Percentiles rank a stretch among this genome's conserved stretches.
These are phyloP conservation scores for Penicillium herquei DNA, from an alignment of 495 filamentous ascomycete genomes.

Conservation along the genomic window DNA sequence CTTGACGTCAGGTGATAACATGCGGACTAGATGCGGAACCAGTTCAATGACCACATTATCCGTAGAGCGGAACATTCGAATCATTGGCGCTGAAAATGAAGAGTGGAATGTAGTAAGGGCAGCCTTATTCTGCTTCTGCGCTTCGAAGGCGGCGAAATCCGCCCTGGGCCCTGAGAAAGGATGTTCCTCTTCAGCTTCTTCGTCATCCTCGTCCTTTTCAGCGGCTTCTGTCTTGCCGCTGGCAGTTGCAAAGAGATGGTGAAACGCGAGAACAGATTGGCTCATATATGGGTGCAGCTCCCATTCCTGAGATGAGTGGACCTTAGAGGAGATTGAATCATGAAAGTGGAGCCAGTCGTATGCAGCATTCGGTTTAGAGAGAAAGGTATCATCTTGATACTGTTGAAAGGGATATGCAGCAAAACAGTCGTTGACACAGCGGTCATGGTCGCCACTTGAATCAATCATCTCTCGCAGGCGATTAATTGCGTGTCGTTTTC, in stretches of 20 bases:
- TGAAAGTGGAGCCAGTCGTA: constrained; percentile 97
- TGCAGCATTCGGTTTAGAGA: constrained; percentile 81
- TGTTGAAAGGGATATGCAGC: constrained; percentile 77
- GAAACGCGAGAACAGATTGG: constrained; percentile 83
- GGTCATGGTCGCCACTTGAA: constrained; percentile 82
- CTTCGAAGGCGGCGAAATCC: constrained; percentile 74
- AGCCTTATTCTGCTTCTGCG: constrained; percentile 65
- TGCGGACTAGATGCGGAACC: constrained; percentile 74
- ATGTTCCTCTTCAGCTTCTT: constrained; percentile 52
- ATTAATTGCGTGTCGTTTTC: constrained; percentile 73
- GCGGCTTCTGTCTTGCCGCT: constrained; percentile 32
- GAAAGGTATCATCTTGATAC: constrained; percentile 88
- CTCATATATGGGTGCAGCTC: constrained; percentile 82
- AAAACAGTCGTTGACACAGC: constrained; percentile 81
- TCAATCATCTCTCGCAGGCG: constrained; percentile 87
- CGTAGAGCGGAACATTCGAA: constrained; percentile 71
- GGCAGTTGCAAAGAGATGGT: constrained; percentile 76
- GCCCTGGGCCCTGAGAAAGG: constrained; percentile 81
- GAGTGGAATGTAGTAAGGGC: constrained; percentile 53
- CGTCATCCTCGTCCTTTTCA: constrained; percentile 43
- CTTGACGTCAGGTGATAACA: constrained; percentile 85
- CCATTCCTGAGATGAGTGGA: constrained; percentile 80
- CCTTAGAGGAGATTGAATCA: constrained; percentile 70
- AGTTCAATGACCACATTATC: constrained; percentile 77
- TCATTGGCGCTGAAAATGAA: constrained; percentile 56